A percentile compares a stretch with the other conserved stretches of the same genome.
Evolutionary conservation across 257 asterid species (phyloP).

Genomic region (Perilla frutescens): DNA sequence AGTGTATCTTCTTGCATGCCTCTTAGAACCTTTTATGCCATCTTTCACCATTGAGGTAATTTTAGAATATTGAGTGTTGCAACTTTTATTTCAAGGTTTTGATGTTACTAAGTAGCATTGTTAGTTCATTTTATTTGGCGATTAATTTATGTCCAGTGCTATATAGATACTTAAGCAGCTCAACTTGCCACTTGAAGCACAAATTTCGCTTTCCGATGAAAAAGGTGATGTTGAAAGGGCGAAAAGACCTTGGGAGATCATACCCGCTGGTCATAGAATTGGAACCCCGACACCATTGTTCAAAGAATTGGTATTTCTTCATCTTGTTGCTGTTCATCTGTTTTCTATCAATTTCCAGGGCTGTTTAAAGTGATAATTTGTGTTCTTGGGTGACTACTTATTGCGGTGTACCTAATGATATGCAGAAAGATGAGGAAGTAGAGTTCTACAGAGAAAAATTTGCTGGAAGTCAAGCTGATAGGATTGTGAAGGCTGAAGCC

Average conservation of each 20-base stretch:
- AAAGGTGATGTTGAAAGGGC: constrained; percentile 72
- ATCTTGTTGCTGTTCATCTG: constrained; percentile 4
- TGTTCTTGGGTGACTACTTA: constrained; percentile 27
- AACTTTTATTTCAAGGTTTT: constrained; percentile 7
- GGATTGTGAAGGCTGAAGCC: constrained; percentile 75
- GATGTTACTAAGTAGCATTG: constrained; percentile 8
- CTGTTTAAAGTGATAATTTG: constrained; percentile 15
- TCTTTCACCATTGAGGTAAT: constrained; percentile 86
- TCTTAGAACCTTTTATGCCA: constrained; percentile 95
- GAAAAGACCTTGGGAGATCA: constrained; percentile 82
- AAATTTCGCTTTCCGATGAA: constrained; percentile 75
- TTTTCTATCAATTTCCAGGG: constrained; percentile 19
- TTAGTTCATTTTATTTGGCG: constrained; percentile 15
- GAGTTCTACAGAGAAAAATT: constrained; percentile 60
- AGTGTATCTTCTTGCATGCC: constrained; percentile 92
- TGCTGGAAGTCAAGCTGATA: constrained; percentile 98
- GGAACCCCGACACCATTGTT: constrained; percentile 89
- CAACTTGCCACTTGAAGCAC: constrained; percentile 66
- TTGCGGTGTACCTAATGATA: constrained; percentile 35
- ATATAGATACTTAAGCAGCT: constrained; percentile 92
- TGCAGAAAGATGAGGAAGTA: constrained; percentile 86
- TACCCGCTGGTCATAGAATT: constrained; percentile 85
- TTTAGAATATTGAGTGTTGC: constrained; percentile 2
- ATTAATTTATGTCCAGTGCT: constrained; percentile 25
- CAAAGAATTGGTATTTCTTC: constrained; percentile 71